These are phyloP conservation scores for Epipyxis sp. DNA, from an alignment of 108 stramenopile species.

Conservation along the genomic window DNA sequence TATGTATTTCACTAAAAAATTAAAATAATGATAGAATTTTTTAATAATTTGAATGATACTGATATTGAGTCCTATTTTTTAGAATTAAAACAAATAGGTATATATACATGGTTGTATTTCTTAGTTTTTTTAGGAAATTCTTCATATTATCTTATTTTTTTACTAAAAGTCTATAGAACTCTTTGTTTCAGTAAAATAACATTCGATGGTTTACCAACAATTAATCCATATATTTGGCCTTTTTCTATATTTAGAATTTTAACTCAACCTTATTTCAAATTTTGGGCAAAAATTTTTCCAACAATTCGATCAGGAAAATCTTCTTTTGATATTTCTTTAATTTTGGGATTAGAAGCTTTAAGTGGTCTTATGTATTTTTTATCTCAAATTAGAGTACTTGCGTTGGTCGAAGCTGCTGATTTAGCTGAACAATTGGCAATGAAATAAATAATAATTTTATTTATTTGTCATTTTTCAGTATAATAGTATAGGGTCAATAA, in stretches of 20 bases:
- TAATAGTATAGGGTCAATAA: not conserved
- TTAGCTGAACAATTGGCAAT: not conserved
- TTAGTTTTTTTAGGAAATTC: too few species aligned
- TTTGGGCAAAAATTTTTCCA: not conserved
- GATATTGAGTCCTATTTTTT: too few species aligned
- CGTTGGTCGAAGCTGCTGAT: not conserved
- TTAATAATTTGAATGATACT: too few species aligned
- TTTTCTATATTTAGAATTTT: not conserved
- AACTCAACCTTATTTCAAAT: not conserved
- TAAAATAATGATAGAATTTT: too few species aligned
- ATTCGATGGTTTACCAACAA: not conserved
- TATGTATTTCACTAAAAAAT: too few species aligned
- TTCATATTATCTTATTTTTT: not conserved
- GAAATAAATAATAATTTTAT: not conserved
- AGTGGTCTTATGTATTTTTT: not conserved
- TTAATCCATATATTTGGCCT: not conserved
- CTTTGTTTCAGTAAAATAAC: not conserved
- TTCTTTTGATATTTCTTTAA: not conserved
- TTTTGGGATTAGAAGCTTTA: not conserved
- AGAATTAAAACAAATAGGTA: too few species aligned
- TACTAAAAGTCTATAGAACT: not conserved
- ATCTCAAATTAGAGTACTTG: not conserved
- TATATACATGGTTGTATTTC: too few species aligned
- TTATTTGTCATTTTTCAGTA: not conserved
- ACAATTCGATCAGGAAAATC: not conserved